Conservation (phyloP, 2,329 filamentous ascomycete genomes). For the Epichloe aotearoae region DNA sequence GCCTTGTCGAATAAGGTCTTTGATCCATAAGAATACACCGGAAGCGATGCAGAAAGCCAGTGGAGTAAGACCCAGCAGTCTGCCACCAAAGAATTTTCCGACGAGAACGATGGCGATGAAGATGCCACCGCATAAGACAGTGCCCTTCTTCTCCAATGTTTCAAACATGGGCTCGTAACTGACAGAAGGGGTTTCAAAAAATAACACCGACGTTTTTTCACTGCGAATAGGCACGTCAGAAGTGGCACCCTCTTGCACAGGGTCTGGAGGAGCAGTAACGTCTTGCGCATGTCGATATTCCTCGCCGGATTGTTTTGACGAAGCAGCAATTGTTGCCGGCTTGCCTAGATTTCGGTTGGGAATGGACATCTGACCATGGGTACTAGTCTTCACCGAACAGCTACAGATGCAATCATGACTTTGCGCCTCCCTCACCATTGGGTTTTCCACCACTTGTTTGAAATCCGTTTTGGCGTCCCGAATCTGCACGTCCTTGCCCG, state of each 20-base stretch:
- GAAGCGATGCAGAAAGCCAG: constrained; percentile 58
- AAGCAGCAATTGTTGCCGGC: constrained; percentile 57
- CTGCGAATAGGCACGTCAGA: constrained; percentile 92
- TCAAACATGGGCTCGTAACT: constrained; percentile 83
- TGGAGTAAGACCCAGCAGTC: constrained; percentile 62
- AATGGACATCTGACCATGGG: constrained; percentile 49
- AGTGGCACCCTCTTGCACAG: constrained; percentile 66
- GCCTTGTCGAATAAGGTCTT: constrained; percentile 72
- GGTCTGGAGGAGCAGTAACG: constrained; percentile 80
- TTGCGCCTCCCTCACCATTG: constrained; percentile 35
- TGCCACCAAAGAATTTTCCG: constrained; percentile 68
- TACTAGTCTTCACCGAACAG: neutral
- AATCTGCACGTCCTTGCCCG: constrained; percentile 74
- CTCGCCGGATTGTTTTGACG: constrained; percentile 54
- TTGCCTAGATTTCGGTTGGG: constrained; percentile 83
- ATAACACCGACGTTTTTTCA: constrained; percentile 85
- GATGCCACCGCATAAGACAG: constrained; percentile 54
- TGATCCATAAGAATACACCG: constrained; percentile 79
- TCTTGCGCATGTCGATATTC: constrained; percentile 83
- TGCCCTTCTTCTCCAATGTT: constrained; percentile 61
- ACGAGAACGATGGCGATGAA: constrained; percentile 62
- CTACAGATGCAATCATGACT: neutral
- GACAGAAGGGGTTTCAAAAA: constrained; percentile 84
- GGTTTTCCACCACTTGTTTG: constrained; percentile 57
- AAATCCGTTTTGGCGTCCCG: constrained; percentile 63